A percentile compares a stretch with the other conserved stretches of the same genome.
Evolutionary conservation across 176 grass and related monocot species (phyloP).

Genomic region (Dactylis glomerata): DNA sequence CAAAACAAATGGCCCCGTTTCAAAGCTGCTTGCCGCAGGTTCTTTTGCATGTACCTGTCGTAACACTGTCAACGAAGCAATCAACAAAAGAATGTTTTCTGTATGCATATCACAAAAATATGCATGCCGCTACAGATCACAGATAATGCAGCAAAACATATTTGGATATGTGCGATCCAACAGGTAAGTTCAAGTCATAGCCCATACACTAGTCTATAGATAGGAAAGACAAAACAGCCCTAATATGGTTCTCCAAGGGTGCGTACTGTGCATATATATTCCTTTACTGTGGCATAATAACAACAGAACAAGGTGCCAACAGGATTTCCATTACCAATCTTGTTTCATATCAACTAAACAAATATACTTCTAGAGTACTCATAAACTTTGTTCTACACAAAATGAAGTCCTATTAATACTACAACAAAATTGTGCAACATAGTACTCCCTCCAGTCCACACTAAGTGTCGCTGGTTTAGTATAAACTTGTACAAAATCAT

Average conservation of each 20-base stretch:
- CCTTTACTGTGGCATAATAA: neutral
- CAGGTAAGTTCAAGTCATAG: slow-evolving; percentile 5
- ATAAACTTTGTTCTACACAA: neutral
- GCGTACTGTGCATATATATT: neutral
- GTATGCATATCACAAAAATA: neutral
- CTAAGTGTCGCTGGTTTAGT: too few species aligned
- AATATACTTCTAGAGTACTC: slow-evolving; percentile 18
- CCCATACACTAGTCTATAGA: neutral
- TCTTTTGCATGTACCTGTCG: slow-evolving; percentile 88
- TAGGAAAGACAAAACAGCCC: neutral
- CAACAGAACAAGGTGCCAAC: neutral
- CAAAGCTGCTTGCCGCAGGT: slow-evolving; percentile 61
- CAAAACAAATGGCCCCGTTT: slow-evolving; percentile 82
- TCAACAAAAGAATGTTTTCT: slow-evolving; percentile 29
- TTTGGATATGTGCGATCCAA: neutral
- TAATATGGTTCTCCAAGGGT: neutral
- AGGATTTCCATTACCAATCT: neutral
- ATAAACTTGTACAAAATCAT: too few species aligned
- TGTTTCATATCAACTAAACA: neutral
- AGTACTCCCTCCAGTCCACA: too few species aligned
- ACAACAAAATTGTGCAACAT: neutral
- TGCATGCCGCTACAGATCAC: neutral
- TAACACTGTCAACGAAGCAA: slow-evolving; percentile 61
- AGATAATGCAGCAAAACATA: neutral
- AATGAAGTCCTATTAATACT: neutral